Percentiles rank a stretch among this genome's conserved stretches.
These are phyloP conservation scores for Chimonanthus salicifolius DNA, from an alignment of 164 flowering plant genomes.

Conservation along the genomic window DNA sequence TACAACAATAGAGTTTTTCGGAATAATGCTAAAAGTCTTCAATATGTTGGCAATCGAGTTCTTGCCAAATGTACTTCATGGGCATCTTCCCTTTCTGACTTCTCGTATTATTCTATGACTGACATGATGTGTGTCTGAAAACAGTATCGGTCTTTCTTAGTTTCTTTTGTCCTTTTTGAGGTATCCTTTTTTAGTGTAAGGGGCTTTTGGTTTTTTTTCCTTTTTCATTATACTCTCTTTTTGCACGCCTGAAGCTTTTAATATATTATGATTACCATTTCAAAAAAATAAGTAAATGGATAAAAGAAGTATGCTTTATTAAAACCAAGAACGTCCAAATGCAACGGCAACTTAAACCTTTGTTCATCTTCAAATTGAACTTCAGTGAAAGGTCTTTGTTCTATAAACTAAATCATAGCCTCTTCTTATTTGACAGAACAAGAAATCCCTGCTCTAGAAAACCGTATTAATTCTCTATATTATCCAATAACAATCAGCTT, in stretches of 20 bases:
- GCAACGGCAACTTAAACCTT: neutral
- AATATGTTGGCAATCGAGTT: neutral
- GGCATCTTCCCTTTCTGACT: too few relatives aligned
- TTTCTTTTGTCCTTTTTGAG: too few relatives aligned
- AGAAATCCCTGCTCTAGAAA: too few relatives aligned
- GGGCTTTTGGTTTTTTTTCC: neutral
- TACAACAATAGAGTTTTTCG: neutral
- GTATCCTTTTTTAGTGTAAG: too few relatives aligned
- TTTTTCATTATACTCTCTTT: too few relatives aligned
- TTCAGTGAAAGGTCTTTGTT: neutral
- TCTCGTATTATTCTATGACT: too few relatives aligned
- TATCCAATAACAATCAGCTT: neutral
- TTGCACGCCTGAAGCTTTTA: neutral
- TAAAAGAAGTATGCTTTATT: too few relatives aligned
- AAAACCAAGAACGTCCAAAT: too few relatives aligned
- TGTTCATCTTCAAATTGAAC: too few relatives aligned
- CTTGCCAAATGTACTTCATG: neutral
- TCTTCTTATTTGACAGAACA: neutral
- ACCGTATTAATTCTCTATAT: neutral
- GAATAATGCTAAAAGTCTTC: neutral
- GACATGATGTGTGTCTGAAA: too few relatives aligned
- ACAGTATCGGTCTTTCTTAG: too few relatives aligned
- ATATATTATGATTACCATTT: neutral
- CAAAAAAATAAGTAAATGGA: too few relatives aligned
- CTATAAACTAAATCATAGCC: neutral